Evolutionary conservation across 2,329 filamentous ascomycete genomes (phyloP), one percentile per base, ranked within the genome.

Genomic region (Coleophoma eucalyptorum): DNA sequence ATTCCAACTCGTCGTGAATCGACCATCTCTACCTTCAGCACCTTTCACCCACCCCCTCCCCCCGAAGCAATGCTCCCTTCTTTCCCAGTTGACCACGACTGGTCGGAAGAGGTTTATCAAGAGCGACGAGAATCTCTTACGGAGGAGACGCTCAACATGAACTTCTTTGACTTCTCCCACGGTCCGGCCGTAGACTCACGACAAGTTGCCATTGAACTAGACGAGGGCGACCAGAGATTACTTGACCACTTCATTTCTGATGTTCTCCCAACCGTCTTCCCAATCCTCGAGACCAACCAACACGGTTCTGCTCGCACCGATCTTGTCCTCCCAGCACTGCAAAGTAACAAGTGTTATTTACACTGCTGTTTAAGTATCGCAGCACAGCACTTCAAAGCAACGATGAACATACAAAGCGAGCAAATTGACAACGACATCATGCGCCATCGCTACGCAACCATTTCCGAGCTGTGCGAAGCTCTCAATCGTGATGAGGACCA

Each of bases 351-450:
- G 69, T 87, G 86, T 59, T 99, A 97, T 69, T 79, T 97, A 32
- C 92, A 97, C 76, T 97, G 92, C 75, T 97, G 93, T 72, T 77
- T 99, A 55, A 95, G 90, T 75, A 90, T 95, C 53, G 85, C 94
- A 8, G 93, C 92, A 2, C 89, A 95, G 65, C 94, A 99, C 72
- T 83, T 89, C 71, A 97, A 97, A 76, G 83, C 86, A 2, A 88
- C 87, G 0, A 79, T 84, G 65, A 78, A 81, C 50, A 70, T 86
- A 6, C 72, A 80, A 44, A 80, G 78, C 48, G 87, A 90, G 50
- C 84, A 91, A 62, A 85, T 96, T 53, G 90, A 97, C 70, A 81
- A 85, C 56, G 91, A 97, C 66, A 95, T 97, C 65, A 87, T 96
- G 80, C 85, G 89, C 61, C 93, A 97, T 69, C 87, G 92, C 54